A percentile compares a stretch with the other conserved stretches of the same genome.
phyloP scores from a whole-genome alignment of 169 alveolate species.

The Eimeria maxima region DNA sequence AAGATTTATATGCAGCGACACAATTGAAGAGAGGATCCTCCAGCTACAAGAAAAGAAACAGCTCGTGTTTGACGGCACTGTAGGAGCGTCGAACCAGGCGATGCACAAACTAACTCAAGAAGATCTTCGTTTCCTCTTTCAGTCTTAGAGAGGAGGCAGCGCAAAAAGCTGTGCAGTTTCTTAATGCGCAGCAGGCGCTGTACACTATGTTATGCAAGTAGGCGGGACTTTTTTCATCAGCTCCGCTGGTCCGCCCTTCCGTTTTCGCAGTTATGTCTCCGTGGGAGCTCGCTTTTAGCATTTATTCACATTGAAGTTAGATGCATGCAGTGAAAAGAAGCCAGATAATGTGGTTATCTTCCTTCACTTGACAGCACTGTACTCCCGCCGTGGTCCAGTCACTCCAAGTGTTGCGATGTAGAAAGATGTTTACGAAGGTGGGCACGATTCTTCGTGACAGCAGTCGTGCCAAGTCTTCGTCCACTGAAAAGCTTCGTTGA shows the following conservation, averaged over 20 bases:
- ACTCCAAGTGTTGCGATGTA: not conserved
- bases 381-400: not conserved
- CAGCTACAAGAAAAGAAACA: slow-evolving; percentile 96
- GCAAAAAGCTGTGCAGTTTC: not conserved
- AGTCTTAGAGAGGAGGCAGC: slow-evolving; percentile 30
- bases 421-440: not conserved
- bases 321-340: not conserved
- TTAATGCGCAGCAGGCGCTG: not conserved
- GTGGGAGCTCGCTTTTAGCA: not conserved
- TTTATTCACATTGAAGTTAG: slow-evolving; percentile 29
- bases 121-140: slow-evolving; percentile 93
- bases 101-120: slow-evolving; percentile 92
- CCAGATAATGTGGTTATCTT: not conserved
- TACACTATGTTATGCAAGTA: not conserved
- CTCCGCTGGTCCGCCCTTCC: not conserved
- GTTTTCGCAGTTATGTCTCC: not conserved
- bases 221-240: not conserved
- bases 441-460: not conserved
- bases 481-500: not conserved
- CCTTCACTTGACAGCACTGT: not conserved
- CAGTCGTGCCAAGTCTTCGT: not conserved
- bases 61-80: slow-evolving; percentile 95
- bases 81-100: slow-evolving; percentile 91
- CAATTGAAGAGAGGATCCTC: slow-evolving; percentile 98
- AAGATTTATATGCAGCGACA: slow-evolving; percentile 96